Conservation (phyloP, 2,329 filamentous ascomycete genomes). For the Fragosphaeria purpurea region DNA sequence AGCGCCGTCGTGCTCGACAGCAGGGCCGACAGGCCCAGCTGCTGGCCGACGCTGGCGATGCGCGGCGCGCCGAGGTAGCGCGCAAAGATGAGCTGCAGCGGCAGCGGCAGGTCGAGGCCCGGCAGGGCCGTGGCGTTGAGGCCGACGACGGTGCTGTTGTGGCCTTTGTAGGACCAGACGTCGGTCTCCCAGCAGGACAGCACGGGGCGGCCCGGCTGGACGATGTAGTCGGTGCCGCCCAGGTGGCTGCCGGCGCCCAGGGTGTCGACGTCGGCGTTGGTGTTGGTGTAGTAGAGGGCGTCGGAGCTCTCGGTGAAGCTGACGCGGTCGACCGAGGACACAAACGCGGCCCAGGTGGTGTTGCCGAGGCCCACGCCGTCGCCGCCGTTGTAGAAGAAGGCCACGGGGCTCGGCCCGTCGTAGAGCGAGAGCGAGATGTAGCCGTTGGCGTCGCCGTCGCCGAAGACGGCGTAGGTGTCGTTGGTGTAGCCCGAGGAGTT, state of each 20-base stretch:
- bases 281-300: constrained; percentile 16
- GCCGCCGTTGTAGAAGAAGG: constrained; percentile 8
- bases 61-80: constrained; percentile 14
- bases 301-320: constrained; percentile 18
- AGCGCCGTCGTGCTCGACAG: constrained; percentile 14
- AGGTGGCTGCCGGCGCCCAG: background rate
- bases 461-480: constrained; percentile 11
- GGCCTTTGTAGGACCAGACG: constrained; percentile 18
- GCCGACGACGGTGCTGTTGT: constrained; percentile 13
- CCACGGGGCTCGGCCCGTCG: constrained; percentile 8
- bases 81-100: constrained; percentile 12
- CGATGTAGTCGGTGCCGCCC: constrained; percentile 10
- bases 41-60: constrained; percentile 12
- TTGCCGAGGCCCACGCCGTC: constrained; percentile 12
- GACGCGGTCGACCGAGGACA: constrained; percentile 18
- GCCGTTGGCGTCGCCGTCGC: constrained; percentile 5
- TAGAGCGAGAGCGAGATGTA: constrained; percentile 11
- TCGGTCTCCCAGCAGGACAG: constrained; percentile 20
- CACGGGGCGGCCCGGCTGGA: constrained; percentile 14
- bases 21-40: constrained; percentile 15
- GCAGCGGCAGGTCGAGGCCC: constrained; percentile 13
- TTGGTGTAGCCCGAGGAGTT: constrained; percentile 11
- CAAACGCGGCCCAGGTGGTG: constrained; percentile 16
- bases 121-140: constrained; percentile 14
- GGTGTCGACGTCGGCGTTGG: background rate